A percentile compares a stretch with the other conserved stretches of the same genome.
These are phyloP conservation scores for Pythium dissotocum DNA, from an alignment of 352 stramenopile genomes.

Conservation along the genomic window DNA sequence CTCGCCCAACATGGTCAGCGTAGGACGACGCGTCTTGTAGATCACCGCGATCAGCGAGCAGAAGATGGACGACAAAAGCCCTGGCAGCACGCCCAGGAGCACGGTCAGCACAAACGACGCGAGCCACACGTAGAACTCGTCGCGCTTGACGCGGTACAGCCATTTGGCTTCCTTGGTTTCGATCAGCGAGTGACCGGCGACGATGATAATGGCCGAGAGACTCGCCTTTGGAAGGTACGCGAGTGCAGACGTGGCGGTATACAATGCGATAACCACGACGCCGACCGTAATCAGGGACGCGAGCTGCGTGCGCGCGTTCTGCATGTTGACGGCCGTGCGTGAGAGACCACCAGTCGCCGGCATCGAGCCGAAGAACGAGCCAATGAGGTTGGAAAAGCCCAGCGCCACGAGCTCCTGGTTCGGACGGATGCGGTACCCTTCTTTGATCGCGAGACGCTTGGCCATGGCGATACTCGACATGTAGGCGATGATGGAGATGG, in stretches of 20 bases:
- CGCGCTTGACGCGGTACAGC: slow-evolving; percentile 69
- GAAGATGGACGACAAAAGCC: slow-evolving; percentile 55
- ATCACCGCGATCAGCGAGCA: slow-evolving; percentile 56
- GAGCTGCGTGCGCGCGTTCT: slow-evolving; percentile 82
- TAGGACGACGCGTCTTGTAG: slow-evolving; percentile 56
- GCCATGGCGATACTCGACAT: slow-evolving; percentile 90
- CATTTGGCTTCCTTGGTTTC: slow-evolving; percentile 83
- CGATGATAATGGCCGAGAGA: slow-evolving; percentile 89
- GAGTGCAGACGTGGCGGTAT: slow-evolving; percentile 83
- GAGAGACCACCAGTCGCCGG: slow-evolving; percentile 88
- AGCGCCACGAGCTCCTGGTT: slow-evolving; percentile 88
- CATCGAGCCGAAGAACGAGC: slow-evolving; percentile 85
- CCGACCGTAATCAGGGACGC: slow-evolving; percentile 79
- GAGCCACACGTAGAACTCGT: slow-evolving; percentile 66
- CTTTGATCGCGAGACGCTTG: slow-evolving; percentile 79
- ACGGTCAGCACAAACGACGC: slow-evolving; percentile 58
- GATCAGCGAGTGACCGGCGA: slow-evolving; percentile 85
- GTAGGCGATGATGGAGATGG: slow-evolving; percentile 88
- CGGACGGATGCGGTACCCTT: slow-evolving; percentile 67
- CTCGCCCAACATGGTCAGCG: slow-evolving; percentile 47
- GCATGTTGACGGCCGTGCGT: slow-evolving; percentile 90
- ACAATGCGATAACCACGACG: slow-evolving; percentile 82
- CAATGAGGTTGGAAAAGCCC: slow-evolving; percentile 84
- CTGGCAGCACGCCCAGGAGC: slow-evolving; percentile 46
- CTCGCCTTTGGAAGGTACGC: slow-evolving; percentile 85